Base-by-base conservation (phyloP, 2,329 filamentous ascomycete genomes). In the Aspergillus sp. region DNA sequence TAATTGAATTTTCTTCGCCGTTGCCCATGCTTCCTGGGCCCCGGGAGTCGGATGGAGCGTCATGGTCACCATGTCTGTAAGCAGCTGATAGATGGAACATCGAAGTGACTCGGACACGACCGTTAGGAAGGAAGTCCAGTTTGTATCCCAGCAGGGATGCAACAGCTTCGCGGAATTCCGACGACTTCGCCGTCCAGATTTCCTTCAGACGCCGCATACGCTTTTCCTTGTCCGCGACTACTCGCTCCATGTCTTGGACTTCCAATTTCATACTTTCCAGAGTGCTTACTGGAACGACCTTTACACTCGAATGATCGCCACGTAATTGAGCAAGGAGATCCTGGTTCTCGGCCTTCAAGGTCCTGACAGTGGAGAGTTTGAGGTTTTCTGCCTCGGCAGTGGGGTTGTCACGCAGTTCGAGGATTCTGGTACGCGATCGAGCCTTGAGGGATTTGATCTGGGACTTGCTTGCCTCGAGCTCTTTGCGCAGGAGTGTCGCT, bases 81-180 rank as follows among this genome's bases (percentile, higher is more conserved):
- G 74, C 76, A 63, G 78, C 76, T 2, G 86, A 88, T 0, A 92
- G 89, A 72, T 90, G 91, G 72, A 94, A 96, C 66, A 94, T 90
- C 61, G 85, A 90, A 57, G 94, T 96, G 21, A 97, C 91, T 32
- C 92, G 89, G 78, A 97, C 96, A 70, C 96, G 94, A 45, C 95
- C 95, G 74, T 97, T 97, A n/a, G 93, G 92, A 74, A 97, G 89
- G 74, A 99, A 98, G 32, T 95, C 92, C 12, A 98, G 87, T 56
- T 94, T 94, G 90, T 93, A 99, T 0, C 95, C 95, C 0, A 99
- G 84, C 0, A 97, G 89, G 19, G 89, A 92, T 64, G 93, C 93
- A 60, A 99, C 93, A 32, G 93, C 92, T 78, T 98, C 92, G 53
- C 96, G 91, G 80, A 99, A 98, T 78, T 99, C 95, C 69, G 90